Conservation (phyloP, 352 stramenopile genomes). For the Hyaloperonospora arabidopsidis region DNA sequence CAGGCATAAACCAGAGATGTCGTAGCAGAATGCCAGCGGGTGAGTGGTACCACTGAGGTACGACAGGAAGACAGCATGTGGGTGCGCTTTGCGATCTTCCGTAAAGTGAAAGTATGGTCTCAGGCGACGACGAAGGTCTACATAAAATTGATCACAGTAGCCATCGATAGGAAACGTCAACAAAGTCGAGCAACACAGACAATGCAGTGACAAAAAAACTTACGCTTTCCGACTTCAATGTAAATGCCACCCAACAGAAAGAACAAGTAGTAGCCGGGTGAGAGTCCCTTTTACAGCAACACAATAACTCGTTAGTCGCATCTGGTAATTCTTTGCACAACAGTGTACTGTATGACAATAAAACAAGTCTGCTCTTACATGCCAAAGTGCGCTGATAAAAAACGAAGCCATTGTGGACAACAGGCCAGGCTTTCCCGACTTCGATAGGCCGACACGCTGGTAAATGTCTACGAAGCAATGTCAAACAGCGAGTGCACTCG, state of each 20-base stretch:
- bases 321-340: not conserved
- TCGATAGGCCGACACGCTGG: constrained; percentile 71
- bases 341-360: not conserved
- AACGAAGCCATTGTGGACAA: constrained; percentile 74
- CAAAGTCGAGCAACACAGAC: not conserved
- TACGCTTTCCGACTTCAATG: constrained; percentile 81
- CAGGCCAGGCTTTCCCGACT: constrained; percentile 64
- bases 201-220: constrained; percentile 10
- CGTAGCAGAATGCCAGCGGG: constrained; percentile 73
- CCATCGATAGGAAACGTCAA: constrained; percentile 1
- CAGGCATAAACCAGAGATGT: constrained; percentile 55
- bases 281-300: constrained; percentile 45
- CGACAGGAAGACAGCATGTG: constrained; percentile 71
- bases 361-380: constrained; percentile 37
- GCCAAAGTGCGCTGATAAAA: constrained; percentile 80
- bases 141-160: not conserved
- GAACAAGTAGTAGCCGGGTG: constrained; percentile 84
- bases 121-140: constrained; percentile 65
- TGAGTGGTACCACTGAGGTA: constrained; percentile 71
- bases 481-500: not conserved
- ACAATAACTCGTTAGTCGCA: constrained; percentile 12
- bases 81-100: constrained; percentile 68
- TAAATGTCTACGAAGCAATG: constrained; percentile 60
- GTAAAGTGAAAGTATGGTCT: constrained; percentile 82
- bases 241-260: constrained; percentile 80